Percentiles rank a stretch among this genome's conserved stretches.
These are phyloP conservation scores for Skeletonema menzelii DNA, from an alignment of 108 stramenopile species.

Conservation along the genomic window DNA sequence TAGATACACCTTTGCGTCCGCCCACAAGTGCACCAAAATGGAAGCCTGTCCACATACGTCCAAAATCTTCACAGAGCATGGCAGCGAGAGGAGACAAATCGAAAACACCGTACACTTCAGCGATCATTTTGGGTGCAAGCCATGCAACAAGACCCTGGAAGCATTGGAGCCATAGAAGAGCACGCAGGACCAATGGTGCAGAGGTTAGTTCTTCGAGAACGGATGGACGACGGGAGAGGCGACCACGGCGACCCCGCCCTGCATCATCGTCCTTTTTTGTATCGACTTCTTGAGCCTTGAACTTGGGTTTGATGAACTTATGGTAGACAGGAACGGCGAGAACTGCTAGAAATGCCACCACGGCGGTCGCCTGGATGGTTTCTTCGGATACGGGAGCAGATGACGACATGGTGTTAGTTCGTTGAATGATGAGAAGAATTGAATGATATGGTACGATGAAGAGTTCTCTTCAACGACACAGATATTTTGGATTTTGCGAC, in stretches of 20 bases:
- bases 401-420: too few species aligned
- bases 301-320: neutral
- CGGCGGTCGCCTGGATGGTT: neutral
- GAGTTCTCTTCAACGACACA: too few species aligned
- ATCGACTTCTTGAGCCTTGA: neutral
- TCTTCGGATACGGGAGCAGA: neutral
- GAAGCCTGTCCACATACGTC: neutral
- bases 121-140: neutral
- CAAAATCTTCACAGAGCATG: neutral
- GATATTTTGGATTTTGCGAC: too few species aligned
- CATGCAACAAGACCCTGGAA: neutral
- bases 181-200: neutral
- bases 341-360: neutral
- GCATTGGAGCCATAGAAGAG: neutral
- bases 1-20: neutral
- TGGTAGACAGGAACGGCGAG: neutral
- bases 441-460: too few species aligned
- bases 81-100: neutral
- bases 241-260: neutral
- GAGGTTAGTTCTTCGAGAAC: neutral
- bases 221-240: neutral
- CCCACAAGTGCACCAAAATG: neutral
- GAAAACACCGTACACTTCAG: neutral
- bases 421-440: too few species aligned
- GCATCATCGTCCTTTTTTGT: neutral